Evolutionary conservation across 2,329 filamentous ascomycete species (phyloP).

Genomic region (Fusarium temperatum): DNA sequence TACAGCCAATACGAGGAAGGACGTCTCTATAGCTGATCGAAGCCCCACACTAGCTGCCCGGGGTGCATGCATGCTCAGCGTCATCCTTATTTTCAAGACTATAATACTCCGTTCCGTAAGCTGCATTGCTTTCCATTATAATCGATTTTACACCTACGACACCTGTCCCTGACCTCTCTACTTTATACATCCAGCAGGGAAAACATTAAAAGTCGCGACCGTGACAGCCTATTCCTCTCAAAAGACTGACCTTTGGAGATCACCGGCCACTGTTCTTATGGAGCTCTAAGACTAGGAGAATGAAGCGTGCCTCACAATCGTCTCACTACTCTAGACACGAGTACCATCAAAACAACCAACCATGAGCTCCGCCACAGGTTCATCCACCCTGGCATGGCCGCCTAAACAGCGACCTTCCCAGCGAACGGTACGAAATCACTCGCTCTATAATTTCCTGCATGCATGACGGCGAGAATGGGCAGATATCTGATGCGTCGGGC

Average conservation of each 20-base stretch:
- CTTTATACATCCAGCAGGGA: neutral
- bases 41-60: constrained; percentile 16
- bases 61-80: constrained; percentile 18
- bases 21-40: neutral
- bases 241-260: neutral
- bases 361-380: constrained; percentile 49
- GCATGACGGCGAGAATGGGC: neutral
- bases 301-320: constrained; percentile 32
- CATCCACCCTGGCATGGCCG: constrained; percentile 51
- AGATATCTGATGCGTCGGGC: constrained; percentile 25
- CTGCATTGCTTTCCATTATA: neutral
- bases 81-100: constrained; percentile 14
- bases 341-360: constrained; percentile 51
- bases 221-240: neutral
- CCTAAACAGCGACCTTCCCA: constrained; percentile 55
- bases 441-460: neutral
- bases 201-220: neutral
- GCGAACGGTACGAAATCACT: constrained; percentile 52
- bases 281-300: constrained; percentile 34
- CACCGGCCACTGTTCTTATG: constrained; percentile 15
- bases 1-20: neutral
- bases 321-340: constrained; percentile 29
- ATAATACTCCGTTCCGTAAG: neutral
- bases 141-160: neutral
- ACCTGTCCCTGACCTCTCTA: neutral